Base-by-base conservation (phyloP, 1,139 yeast genomes). In the Suhomyces bolitotheri region DNA sequence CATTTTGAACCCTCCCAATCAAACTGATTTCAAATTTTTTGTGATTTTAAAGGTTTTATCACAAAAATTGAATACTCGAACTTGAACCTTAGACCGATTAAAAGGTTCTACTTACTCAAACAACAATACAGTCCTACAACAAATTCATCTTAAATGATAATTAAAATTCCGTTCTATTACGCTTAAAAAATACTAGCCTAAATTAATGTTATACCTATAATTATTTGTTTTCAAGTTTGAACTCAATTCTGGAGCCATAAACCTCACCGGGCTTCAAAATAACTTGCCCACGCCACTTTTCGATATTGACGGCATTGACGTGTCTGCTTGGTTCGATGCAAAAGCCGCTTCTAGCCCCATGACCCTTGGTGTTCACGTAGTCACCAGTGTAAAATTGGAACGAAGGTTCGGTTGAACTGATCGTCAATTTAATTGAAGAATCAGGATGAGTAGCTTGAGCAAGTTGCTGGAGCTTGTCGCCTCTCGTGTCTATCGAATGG, bases 311-410 rank as follows among this genome's bases (percentile, higher is more conserved):
- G 6, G 87, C 85, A 55, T 80, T 67, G 28, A 78, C 70, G 50
- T 66, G 79, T 50, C 87, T 66, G 22, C 77, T 71, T 22, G 85
- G 80, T 56, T 82, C 89, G 29, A 80, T 64, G 44, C 84, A 80
- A 54, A 81, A 72, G 5, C 86, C 88, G 36, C 73, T 58, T 54
- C 86, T 69, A 20, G 64, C 52, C 17, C 63, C 60, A 46, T 56
- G 67, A 7, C 58, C 59, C 20, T 52, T 49, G 27, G 71, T 63
- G 39, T 68, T 50, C 38, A 73, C 65, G 35, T 64, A 64, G 45
- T 76, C 80, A 22, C 85, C 85, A 23, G 87, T 78, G 58, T 81
- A 82, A 35, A 82, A 65, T 56, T 81, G 88, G 66, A 77, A 80
- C 4, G 79, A 63, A 5, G 89, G 89, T 44, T 82, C 89, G 2